Evolutionary conservation across 2,329 filamentous ascomycete genomes (phyloP).

Genomic region (Gremmenia infestans): DNA sequence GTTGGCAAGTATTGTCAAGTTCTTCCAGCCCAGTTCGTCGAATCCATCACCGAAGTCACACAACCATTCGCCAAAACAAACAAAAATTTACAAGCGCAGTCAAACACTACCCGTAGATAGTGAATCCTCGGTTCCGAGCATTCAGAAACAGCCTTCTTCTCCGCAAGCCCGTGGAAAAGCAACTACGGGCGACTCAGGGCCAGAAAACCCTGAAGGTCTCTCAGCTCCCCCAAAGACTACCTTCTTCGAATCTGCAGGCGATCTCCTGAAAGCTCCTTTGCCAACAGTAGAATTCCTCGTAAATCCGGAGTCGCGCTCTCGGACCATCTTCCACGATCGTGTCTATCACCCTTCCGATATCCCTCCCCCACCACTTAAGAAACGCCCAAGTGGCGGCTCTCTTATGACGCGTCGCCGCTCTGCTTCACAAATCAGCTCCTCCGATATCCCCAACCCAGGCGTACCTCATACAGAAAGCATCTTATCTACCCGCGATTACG

Average conservation of each 20-base stretch:
- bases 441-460: constrained; percentile 20
- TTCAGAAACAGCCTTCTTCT: constrained; percentile 4
- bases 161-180: constrained; percentile 30
- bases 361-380: constrained; percentile 69
- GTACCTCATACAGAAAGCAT: constrained; percentile 39
- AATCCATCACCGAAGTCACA: constrained; percentile 44
- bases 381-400: constrained; percentile 34
- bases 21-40: constrained; percentile 55
- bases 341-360: constrained; percentile 94
- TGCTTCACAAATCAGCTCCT: constrained; percentile 6
- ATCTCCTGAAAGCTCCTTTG: constrained; percentile 84
- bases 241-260: constrained; percentile 90
- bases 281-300: constrained; percentile 77
- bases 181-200: constrained; percentile 31
- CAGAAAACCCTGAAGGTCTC: constrained; percentile 43
- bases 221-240: constrained; percentile 82
- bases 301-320: constrained; percentile 73
- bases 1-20: constrained; percentile 54
- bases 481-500: constrained; percentile 45
- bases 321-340: constrained; percentile 94
- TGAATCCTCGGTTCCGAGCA: constrained; percentile 16
- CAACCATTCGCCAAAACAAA: constrained; percentile 53
- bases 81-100: constrained; percentile 69
- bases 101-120: constrained; percentile 60
- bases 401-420: constrained; percentile 18